Evolutionary conservation across 73 alveolate genomes (phyloP).

Genomic region (Diophrys appendiculata): DNA sequence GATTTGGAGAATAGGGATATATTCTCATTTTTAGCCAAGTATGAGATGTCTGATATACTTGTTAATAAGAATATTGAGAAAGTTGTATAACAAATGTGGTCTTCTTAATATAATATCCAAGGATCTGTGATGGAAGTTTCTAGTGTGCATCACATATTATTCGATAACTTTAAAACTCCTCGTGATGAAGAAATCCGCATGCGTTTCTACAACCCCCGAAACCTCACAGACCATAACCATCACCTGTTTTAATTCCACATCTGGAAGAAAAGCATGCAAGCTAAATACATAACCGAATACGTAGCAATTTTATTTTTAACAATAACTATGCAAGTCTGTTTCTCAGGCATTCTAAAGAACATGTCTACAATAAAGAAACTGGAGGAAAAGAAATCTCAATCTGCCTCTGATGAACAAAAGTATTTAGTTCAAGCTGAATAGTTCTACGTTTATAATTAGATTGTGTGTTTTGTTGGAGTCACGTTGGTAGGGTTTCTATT

Average conservation of each 20-base stretch:
- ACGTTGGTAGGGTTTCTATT: not conserved
- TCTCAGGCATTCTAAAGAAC: not conserved
- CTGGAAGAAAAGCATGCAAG: constrained; percentile 15
- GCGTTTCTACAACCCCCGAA: not conserved
- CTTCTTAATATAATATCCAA: constrained; percentile 11
- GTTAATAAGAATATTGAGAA: constrained; percentile 24
- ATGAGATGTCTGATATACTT: constrained; percentile 6
- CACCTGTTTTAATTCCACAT: constrained; percentile 16
- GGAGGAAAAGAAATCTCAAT: not conserved
- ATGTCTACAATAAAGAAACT: too few relatives aligned
- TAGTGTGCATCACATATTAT: not conserved
- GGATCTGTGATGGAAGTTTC: constrained; percentile 19
- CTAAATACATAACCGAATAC: not conserved
- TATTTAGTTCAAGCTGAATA: not conserved
- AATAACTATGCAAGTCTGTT: not conserved
- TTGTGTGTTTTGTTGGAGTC: not conserved
- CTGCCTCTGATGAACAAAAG: not conserved
- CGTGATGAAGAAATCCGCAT: not conserved
- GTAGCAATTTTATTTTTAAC: not conserved
- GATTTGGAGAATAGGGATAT: constrained; percentile 24
- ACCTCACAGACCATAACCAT: not conserved
- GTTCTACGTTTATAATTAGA: not conserved
- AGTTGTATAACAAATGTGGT: constrained; percentile 19
- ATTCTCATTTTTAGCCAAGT: constrained; percentile 1
- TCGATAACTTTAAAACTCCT: not conserved